Evolutionary conservation across 768 basidiomycete genomes (phyloP).

Genomic region (Austroboletus eburneus): DNA sequence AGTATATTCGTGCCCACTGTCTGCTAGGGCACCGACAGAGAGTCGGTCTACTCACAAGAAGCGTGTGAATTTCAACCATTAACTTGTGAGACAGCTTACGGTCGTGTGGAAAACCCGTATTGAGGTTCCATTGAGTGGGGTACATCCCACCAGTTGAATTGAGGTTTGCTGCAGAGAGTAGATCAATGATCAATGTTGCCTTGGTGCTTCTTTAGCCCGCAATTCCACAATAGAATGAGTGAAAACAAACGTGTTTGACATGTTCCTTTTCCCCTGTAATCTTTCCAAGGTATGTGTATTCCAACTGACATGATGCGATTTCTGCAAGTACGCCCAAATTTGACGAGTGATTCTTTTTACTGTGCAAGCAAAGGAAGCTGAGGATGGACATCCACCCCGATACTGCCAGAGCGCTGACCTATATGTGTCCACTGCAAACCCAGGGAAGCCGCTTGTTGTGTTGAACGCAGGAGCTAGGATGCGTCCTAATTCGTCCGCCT

Average conservation of each 20-base stretch:
- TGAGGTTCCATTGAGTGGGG: conserved; percentile 53
- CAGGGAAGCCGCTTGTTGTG: conserved; percentile 65
- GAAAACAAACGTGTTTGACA: conserved; percentile 47
- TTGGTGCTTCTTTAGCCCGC: conserved; percentile 17
- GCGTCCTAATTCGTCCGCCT: conserved; percentile 73
- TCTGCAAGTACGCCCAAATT: conserved; percentile 57
- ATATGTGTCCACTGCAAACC: conserved; percentile 63
- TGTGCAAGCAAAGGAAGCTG: background rate
- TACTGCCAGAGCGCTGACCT: conserved; percentile 33
- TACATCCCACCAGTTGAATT: conserved; percentile 54
- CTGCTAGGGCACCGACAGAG: conserved; percentile 60
- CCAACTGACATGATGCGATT: conserved; percentile 74
- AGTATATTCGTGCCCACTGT: conserved; percentile 75
- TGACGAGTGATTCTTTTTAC: background rate
- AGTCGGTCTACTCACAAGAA: conserved; percentile 20
- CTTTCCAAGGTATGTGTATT: conserved; percentile 81
- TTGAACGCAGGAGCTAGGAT: conserved; percentile 69
- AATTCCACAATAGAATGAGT: background rate
- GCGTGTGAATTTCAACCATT: background rate
- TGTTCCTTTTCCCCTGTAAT: conserved; percentile 67
- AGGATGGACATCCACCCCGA: background rate
- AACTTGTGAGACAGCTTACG: conserved; percentile 35
- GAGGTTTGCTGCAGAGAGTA: conserved; percentile 45
- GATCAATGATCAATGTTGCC: conserved; percentile 47
- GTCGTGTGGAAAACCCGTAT: conserved; percentile 39